These are phyloP conservation scores for Leccinum boreale DNA, from an alignment of 768 basidiomycete genomes.

Conservation along the genomic window DNA sequence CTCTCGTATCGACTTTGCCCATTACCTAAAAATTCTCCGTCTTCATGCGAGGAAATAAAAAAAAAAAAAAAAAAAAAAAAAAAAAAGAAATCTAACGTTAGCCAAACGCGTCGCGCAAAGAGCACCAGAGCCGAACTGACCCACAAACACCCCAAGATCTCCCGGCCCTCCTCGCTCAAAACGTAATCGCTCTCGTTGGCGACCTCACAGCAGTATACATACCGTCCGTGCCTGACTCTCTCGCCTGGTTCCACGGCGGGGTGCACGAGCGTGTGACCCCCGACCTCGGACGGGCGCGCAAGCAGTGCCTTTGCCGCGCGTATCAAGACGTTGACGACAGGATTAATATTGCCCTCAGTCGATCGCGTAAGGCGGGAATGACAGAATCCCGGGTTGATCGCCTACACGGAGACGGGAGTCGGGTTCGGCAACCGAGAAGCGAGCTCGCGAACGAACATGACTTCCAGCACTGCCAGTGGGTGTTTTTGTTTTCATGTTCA, in stretches of 20 bases:
- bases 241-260: slow-evolving; percentile 28
- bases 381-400: slow-evolving; percentile 37
- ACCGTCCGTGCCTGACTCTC: slow-evolving; percentile 26
- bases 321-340: background rate
- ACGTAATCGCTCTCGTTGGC: slow-evolving; percentile 33
- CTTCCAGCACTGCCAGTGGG: slow-evolving; percentile 24
- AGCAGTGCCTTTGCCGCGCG: slow-evolving; percentile 17
- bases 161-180: slow-evolving; percentile 29
- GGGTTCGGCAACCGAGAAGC: slow-evolving; percentile 28
- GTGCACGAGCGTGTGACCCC: slow-evolving; percentile 35
- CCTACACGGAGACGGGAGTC: slow-evolving; percentile 28
- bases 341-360: slow-evolving; percentile 5
- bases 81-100: background rate
- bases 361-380: slow-evolving; percentile 29
- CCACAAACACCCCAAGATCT: slow-evolving; percentile 32
- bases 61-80: too few species aligned
- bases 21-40: too few species aligned
- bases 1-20: too few species aligned
- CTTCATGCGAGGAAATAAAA: too few species aligned
- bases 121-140: slow-evolving; percentile 18
- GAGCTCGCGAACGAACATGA: slow-evolving; percentile 37
- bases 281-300: slow-evolving; percentile 33
- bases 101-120: background rate
- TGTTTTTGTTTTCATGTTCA: background rate
- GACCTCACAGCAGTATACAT: slow-evolving; percentile 26